phyloP scores from a whole-genome alignment of 2,329 filamentous ascomycete species.

The Neonectria magnoliae region DNA sequence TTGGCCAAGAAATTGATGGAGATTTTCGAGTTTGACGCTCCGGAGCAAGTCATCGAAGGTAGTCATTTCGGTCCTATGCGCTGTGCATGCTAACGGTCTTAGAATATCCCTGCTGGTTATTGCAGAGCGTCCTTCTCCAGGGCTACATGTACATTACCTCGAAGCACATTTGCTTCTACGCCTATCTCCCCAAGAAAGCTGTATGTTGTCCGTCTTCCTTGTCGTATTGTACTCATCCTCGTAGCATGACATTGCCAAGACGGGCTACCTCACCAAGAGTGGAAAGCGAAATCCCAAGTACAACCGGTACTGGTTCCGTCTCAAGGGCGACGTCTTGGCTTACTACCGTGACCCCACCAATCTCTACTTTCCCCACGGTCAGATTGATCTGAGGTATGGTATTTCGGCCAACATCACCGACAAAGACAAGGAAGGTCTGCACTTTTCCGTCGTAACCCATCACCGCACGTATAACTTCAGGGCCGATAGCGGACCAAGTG shows the following conservation, averaged over 20 bases:
- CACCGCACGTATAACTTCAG: slow-evolving; percentile 86
- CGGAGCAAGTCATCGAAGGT: slow-evolving; percentile 87
- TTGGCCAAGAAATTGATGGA: slow-evolving; percentile 80
- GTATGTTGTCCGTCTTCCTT: slow-evolving; percentile 58
- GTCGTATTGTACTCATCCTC: slow-evolving; percentile 24
- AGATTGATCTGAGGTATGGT: slow-evolving; percentile 91
- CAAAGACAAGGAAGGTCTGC: slow-evolving; percentile 78
- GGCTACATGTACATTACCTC: slow-evolving; percentile 96
- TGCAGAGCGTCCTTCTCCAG: slow-evolving; percentile 91
- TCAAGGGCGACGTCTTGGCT: slow-evolving; percentile 91
- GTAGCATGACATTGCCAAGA: slow-evolving; percentile 80
- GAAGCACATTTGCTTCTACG: slow-evolving; percentile 95
- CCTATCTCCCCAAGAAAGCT: slow-evolving; percentile 93
- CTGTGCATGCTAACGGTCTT: slow-evolving; percentile 11
- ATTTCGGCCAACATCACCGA: slow-evolving; percentile 85
- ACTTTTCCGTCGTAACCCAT: slow-evolving; percentile 85
- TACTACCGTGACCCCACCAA: slow-evolving; percentile 88
- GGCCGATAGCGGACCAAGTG: slow-evolving; percentile 86
- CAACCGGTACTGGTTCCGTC: slow-evolving; percentile 89
- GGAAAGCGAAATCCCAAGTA: slow-evolving; percentile 89
- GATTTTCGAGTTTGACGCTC: slow-evolving; percentile 83
- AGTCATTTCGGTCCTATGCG: slow-evolving; percentile 26
- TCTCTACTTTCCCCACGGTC: slow-evolving; percentile 89
- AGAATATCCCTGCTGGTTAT: slow-evolving; percentile 93
- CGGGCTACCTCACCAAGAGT: slow-evolving; percentile 87